A percentile compares a stretch with the other conserved stretches of the same genome.
Evolutionary conservation across 345 rosid species (phyloP).

Genomic region (Camelina hispida): DNA sequence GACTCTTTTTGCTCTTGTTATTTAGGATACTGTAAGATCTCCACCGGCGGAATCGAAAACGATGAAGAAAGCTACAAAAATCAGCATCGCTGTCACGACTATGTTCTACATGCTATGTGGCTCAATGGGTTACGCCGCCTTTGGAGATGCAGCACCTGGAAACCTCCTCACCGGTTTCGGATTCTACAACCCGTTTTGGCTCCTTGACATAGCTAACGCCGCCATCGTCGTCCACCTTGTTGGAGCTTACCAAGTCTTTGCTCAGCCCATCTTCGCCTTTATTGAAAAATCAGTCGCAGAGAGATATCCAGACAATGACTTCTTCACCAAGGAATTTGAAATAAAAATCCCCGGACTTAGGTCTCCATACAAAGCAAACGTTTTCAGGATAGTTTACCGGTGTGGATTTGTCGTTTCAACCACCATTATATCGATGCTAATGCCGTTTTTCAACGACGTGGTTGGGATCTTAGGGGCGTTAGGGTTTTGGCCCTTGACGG

Average conservation of each 20-base stretch:
- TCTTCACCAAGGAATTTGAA: conserved; percentile 56
- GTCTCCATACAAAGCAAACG: conserved; percentile 51
- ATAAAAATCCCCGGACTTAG: conserved; percentile 51
- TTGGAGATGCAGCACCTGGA: conserved; percentile 72
- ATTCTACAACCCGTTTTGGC: conserved; percentile 79
- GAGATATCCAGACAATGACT: conserved; percentile 50
- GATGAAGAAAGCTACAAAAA: conserved; percentile 50
- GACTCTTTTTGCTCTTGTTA: background rate
- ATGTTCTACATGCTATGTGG: conserved; percentile 65
- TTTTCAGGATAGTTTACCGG: conserved; percentile 67
- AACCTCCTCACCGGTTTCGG: conserved; percentile 82
- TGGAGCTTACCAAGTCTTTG: conserved; percentile 79
- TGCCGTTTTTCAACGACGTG: conserved; percentile 76
- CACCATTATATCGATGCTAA: conserved; percentile 69
- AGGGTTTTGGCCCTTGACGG: conserved; percentile 82
- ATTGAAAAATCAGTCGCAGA: conserved; percentile 49
- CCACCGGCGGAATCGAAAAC: conserved; percentile 56
- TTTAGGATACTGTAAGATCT: conserved; percentile 52
- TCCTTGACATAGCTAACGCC: conserved; percentile 67
- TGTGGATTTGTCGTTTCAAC: conserved; percentile 59
- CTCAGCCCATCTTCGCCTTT: conserved; percentile 80
- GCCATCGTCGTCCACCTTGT: conserved; percentile 74
- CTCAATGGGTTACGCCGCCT: conserved; percentile 75
- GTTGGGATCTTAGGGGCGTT: conserved; percentile 77
- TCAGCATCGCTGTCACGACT: conserved; percentile 51